A percentile compares a stretch with the other conserved stretches of the same genome.
Evolutionary conservation across 2,329 filamentous ascomycete genomes (phyloP).

Genomic region (Curvularia lunata): DNA sequence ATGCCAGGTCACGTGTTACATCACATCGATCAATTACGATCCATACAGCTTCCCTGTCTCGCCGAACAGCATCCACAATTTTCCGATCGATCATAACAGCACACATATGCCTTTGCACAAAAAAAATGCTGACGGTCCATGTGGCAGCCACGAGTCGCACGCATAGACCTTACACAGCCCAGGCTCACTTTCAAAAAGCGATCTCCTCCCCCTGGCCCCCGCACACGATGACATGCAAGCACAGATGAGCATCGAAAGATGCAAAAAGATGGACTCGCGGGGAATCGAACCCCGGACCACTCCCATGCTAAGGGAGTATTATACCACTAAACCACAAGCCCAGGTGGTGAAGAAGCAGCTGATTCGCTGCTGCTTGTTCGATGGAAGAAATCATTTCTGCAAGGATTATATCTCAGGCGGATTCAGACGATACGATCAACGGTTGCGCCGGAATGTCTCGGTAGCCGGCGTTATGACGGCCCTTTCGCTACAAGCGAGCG

Average conservation of each 20-base stretch:
- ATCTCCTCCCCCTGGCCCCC: not conserved
- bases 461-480: not conserved
- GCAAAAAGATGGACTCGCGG: constrained; percentile 7
- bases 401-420: too few relatives aligned
- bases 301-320: constrained; percentile 31
- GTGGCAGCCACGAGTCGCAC: not conserved
- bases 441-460: not conserved
- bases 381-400: not conserved
- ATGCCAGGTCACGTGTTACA: not conserved
- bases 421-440: not conserved
- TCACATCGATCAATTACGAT: not conserved
- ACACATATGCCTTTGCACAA: not conserved
- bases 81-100: not conserved
- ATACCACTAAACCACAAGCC: constrained; percentile 34
- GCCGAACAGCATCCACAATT: not conserved
- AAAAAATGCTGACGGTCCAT: not conserved
- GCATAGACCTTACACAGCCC: not conserved
- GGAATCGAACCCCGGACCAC: constrained; percentile 19
- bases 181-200: not conserved
- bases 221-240: too few relatives aligned
- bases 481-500: too few relatives aligned
- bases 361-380: not conserved
- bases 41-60: not conserved
- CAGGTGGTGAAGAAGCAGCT: not conserved
- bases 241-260: not conserved